These are phyloP conservation scores for Coniophora puteana DNA, from an alignment of 1,284 basidiomycete species.

Conservation along the genomic window DNA sequence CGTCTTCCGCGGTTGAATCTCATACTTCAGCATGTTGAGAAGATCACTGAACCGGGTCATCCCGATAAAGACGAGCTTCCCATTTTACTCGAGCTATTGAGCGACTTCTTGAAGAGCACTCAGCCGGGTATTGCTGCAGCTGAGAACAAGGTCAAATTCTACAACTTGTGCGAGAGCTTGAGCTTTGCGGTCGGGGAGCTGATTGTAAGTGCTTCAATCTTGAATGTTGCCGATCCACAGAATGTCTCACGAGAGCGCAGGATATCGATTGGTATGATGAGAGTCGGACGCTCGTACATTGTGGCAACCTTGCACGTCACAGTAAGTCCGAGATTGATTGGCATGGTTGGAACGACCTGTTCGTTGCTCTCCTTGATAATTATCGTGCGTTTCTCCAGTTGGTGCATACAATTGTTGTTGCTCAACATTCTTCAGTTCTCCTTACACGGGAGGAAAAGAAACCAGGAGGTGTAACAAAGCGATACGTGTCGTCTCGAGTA, in stretches of 20 bases:
- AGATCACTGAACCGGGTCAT: conserved; percentile 61
- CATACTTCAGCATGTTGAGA: conserved; percentile 65
- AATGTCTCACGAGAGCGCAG: conserved; percentile 33
- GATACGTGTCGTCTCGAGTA: conserved; percentile 63
- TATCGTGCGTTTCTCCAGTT: conserved; percentile 47
- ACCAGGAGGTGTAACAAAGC: conserved; percentile 41
- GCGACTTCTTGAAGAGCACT: conserved; percentile 68
- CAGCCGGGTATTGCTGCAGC: conserved; percentile 83
- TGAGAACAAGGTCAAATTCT: conserved; percentile 81
- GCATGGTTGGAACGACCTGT: conserved; percentile 62
- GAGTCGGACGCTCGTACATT: conserved; percentile 63
- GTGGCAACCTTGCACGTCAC: conserved; percentile 52
- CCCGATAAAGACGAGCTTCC: conserved; percentile 68
- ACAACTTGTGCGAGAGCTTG: conserved; percentile 71
- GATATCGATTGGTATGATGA: conserved; percentile 78
- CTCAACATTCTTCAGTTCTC: conserved; percentile 41
- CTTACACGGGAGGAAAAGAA: conserved; percentile 58
- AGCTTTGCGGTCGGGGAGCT: conserved; percentile 74
- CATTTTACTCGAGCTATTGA: conserved; percentile 57
- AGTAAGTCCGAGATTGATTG: conserved; percentile 56
- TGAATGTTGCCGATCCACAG: conserved; percentile 6
- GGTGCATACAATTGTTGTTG: conserved; percentile 1
- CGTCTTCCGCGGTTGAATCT: conserved; percentile 75
- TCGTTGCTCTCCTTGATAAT: conserved; percentile 72
- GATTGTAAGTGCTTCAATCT: conserved; percentile 45